phyloP scores from a whole-genome alignment of 129 eudicot species.

The Glebionis coronaria region DNA sequence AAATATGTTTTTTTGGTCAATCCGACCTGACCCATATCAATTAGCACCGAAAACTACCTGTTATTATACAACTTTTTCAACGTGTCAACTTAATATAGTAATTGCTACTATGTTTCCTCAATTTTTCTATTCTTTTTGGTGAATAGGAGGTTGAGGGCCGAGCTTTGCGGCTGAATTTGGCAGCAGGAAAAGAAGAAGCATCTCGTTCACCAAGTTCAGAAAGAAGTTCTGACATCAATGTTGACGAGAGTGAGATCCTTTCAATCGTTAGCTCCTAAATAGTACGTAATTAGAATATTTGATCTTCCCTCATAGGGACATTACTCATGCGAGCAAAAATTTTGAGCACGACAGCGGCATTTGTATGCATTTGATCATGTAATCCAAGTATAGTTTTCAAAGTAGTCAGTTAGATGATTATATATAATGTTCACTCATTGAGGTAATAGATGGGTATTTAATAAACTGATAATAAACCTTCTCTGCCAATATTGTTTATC shows the following conservation, averaged over 20 bases:
- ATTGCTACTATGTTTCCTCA: not conserved
- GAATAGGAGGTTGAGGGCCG: slow-evolving; percentile 77
- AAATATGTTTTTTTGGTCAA: not conserved
- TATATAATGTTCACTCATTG: not conserved
- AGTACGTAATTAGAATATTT: slow-evolving; percentile 11
- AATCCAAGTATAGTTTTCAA: slow-evolving; percentile 6
- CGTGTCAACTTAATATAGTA: not conserved
- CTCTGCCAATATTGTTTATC: no score
- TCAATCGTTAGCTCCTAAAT: slow-evolving; percentile 31
- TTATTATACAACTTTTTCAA: not conserved
- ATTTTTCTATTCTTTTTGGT: not conserved
- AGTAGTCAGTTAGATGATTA: slow-evolving; percentile 2
- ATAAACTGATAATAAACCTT: no score
- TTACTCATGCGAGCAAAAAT: not conserved
- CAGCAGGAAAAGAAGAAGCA: slow-evolving; percentile 41
- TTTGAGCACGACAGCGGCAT: slow-evolving; percentile 18
- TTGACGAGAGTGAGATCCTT: slow-evolving; percentile 33
- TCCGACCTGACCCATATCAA: not conserved
- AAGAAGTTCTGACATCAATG: slow-evolving; percentile 28
- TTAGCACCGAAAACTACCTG: not conserved
- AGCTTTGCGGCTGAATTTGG: slow-evolving; percentile 63
- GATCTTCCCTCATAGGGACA: not conserved
- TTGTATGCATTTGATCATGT: slow-evolving; percentile 17
- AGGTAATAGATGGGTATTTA: not conserved
- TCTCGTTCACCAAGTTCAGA: slow-evolving; percentile 27